A percentile compares a stretch with the other conserved stretches of the same genome.
Evolutionary conservation across 2,329 filamentous ascomycete species (phyloP).

Genomic region (Bimuria novae-zelandiae): DNA sequence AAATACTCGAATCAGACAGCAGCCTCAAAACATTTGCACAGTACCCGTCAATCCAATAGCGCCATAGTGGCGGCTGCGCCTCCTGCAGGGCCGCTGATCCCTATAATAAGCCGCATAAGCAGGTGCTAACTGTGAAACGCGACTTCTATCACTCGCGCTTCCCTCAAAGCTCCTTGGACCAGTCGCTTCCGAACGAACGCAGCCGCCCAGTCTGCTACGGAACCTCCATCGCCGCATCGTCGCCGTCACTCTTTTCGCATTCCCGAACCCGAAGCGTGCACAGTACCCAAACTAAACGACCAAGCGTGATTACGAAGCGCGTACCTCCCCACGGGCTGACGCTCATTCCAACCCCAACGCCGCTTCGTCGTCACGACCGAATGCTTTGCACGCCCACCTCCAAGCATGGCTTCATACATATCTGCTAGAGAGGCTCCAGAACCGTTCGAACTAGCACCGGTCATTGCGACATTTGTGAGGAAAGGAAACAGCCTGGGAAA

Average conservation of each 20-base stretch:
- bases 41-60: not conserved
- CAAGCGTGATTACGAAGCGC: not conserved
- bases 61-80: not conserved
- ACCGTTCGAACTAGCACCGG: not conserved
- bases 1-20: not conserved
- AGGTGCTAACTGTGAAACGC: conserved; percentile 4
- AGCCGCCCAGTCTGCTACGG: not conserved
- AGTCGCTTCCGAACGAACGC: not conserved
- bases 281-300: no score
- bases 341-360: conserved; percentile 7
- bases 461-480: not conserved
- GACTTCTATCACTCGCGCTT: conserved; percentile 4
- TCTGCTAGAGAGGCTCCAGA: conserved; percentile 4
- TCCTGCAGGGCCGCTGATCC: conserved; percentile 5
- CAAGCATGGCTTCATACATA: conserved; percentile 6
- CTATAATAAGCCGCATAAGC: conserved; percentile 5
- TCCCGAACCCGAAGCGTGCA: not conserved
- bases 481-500: conserved; percentile 2
- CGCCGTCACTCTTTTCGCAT: not conserved
- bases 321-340: conserved; percentile 2
- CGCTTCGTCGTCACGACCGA: conserved; percentile 8
- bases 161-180: not conserved
- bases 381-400: conserved; percentile 6
- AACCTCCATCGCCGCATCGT: not conserved
- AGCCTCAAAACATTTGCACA: not conserved